Base-by-base conservation (phyloP, 1,284 basidiomycete species). In the Fomitopsis schrenkii region DNA sequence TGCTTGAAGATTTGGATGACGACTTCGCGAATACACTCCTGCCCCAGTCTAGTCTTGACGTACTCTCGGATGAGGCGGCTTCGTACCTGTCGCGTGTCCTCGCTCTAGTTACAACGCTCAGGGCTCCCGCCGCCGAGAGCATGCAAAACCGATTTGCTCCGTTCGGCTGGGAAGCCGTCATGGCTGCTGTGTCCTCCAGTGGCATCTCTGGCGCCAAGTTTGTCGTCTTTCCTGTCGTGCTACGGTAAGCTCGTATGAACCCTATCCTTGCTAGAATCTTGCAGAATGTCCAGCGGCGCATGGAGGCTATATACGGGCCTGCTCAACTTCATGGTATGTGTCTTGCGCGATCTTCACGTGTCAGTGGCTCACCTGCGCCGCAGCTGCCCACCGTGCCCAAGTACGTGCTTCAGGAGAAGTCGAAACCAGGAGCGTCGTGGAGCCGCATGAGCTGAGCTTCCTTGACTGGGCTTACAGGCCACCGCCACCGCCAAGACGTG, bases 81-180 rank as follows among this genome's bases (percentile, higher is more conserved):
- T 69, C 71, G 9, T 76, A 78, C 59, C 71, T 86, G 12, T 73
- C 79, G n/a, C 75, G 73, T 0, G 71, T 83, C 5, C 70, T 87
- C 19, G 76, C 78, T 42, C 64, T 79, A 14, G 69, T 85, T 19
- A 77, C 79, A 6, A 72, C 75, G 2, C 79, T 83, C 63, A 78
- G 77, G 0, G 83, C 83, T 6, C 68, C 74, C 3, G 76, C 77
- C 0, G 74, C 79, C 28, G 76, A 78, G 36, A 81, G 79, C 61
- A 76, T 81, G 76, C 83, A 83, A 63, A 80, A 83, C 60, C 77
- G 84, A 2, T 71, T 83, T 28, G 75, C 76, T 35, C 83, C 83
- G 5, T 70, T 85, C 22, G 71, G 71, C 22, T 87, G 85, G 84
- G 75, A 77, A 41, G 73, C 71, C 33, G 77, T 86, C 14, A 71